Conservation (phyloP, 2,329 filamentous ascomycete genomes). For the Ascochyta fabae region DNA sequence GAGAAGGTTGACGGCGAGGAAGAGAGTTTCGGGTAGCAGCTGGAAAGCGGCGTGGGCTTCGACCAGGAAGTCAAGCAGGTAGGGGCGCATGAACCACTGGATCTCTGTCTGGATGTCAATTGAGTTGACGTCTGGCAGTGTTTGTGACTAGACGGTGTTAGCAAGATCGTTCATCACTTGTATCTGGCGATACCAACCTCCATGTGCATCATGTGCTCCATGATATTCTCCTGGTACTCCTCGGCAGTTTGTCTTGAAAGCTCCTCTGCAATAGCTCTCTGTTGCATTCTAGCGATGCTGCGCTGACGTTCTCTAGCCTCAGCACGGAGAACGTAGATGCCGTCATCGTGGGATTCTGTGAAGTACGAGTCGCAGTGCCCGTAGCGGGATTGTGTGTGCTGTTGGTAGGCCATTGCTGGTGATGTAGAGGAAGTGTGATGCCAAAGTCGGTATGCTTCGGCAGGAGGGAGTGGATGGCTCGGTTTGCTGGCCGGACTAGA, state of each 20-base stretch:
- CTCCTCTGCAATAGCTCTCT: conserved; percentile 87
- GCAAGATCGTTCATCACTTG: conserved; percentile 19
- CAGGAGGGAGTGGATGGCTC: conserved; percentile 52
- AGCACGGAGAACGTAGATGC: conserved; percentile 62
- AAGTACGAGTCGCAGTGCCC: conserved; percentile 74
- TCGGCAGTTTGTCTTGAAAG: conserved; percentile 84
- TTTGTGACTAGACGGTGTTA: conserved; percentile 68
- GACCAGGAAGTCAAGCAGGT: conserved; percentile 96
- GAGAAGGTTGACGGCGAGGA: conserved; percentile 93
- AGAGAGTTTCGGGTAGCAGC: conserved; percentile 90
- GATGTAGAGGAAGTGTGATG: conserved; percentile 51
- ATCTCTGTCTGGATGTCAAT: conserved; percentile 99
- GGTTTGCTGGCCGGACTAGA: conserved; percentile 51
- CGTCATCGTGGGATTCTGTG: conserved; percentile 66
- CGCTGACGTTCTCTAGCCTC: conserved; percentile 77
- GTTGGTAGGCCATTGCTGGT: conserved; percentile 64
- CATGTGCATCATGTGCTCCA: conserved; percentile 95
- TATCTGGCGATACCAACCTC: conserved; percentile 64
- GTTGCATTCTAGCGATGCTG: conserved; percentile 79
- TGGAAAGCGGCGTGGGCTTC: conserved; percentile 96
- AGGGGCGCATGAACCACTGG: conserved; percentile 99
- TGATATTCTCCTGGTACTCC: conserved; percentile 92
- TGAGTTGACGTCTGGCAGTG: conserved; percentile 91
- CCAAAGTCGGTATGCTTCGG: conserved; percentile 26
- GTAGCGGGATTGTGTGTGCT: conserved; percentile 59